Conservation (phyloP, 1,284 basidiomycete genomes). For the Ganoderma resinaceum region DNA sequence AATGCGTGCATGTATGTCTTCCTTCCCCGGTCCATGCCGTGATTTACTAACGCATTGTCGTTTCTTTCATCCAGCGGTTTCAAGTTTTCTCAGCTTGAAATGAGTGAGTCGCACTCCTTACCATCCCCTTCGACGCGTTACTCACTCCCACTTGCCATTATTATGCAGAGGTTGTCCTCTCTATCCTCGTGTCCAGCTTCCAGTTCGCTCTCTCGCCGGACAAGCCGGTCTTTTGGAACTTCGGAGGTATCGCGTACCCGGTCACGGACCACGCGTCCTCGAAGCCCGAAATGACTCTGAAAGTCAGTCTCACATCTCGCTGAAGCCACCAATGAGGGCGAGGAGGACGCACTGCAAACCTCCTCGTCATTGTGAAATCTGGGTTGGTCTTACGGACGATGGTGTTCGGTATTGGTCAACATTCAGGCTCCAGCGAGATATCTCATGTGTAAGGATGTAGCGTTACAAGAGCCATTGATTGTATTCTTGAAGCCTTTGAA, state of each 20-base stretch:
- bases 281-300: slow-evolving; percentile 27
- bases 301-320: slow-evolving; percentile 11
- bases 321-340: too few relatives aligned
- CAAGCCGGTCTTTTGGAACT: slow-evolving; percentile 30
- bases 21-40: neutral
- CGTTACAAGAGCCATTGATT: too few relatives aligned
- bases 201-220: slow-evolving; percentile 14
- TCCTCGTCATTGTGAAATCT: too few relatives aligned
- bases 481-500: too few relatives aligned
- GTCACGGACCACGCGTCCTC: slow-evolving; percentile 20
- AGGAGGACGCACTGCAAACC: too few relatives aligned
- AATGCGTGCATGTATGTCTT: slow-evolving; percentile 40
- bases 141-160: neutral
- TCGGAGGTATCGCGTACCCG: slow-evolving; percentile 29
- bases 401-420: too few relatives aligned
- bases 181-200: slow-evolving; percentile 18
- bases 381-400: too few relatives aligned
- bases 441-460: too few relatives aligned
- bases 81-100: slow-evolving; percentile 14
- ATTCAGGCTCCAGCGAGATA: too few relatives aligned
- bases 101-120: neutral
- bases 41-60: neutral
- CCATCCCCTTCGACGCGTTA: too few relatives aligned
- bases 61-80: neutral
- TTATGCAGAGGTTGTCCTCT: slow-evolving; percentile 22